Evolutionary conservation across 2,329 filamentous ascomycete genomes (phyloP).

Genomic region (Sclerotiophoma versabilis): DNA sequence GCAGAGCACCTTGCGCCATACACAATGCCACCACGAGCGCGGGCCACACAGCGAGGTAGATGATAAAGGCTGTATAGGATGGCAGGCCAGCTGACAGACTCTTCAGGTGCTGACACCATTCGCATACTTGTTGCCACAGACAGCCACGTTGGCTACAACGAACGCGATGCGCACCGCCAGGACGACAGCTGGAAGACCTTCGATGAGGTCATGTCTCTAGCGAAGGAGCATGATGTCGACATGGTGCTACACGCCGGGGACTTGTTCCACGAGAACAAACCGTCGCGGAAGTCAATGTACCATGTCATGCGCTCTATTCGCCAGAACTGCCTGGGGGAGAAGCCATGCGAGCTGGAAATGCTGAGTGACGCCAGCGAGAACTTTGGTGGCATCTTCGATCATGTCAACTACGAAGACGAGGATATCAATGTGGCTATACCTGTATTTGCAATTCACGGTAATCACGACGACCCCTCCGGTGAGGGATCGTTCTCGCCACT

Average conservation of each 20-base stretch:
- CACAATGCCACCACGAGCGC: slow-evolving; percentile 38
- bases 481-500: slow-evolving; percentile 91
- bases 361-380: slow-evolving; percentile 91
- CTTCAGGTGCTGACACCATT: slow-evolving; percentile 77
- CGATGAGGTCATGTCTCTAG: slow-evolving; percentile 91
- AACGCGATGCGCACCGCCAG: slow-evolving; percentile 90
- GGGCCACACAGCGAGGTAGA: slow-evolving; percentile 39
- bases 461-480: slow-evolving; percentile 97
- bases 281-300: slow-evolving; percentile 92
- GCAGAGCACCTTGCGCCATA: background rate
- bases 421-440: slow-evolving; percentile 98
- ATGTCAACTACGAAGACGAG: slow-evolving; percentile 97
- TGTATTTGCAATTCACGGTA: slow-evolving; percentile 97
- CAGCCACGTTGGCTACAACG: slow-evolving; percentile 96
- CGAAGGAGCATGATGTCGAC: slow-evolving; percentile 88
- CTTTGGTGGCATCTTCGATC: slow-evolving; percentile 85
- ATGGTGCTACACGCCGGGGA: slow-evolving; percentile 97
- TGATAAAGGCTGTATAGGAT: background rate
- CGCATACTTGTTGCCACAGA: slow-evolving; percentile 94
- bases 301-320: slow-evolving; percentile 95
- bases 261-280: slow-evolving; percentile 97
- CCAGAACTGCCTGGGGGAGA: slow-evolving; percentile 93
- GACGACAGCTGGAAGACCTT: slow-evolving; percentile 98
- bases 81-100: slow-evolving; percentile 15
- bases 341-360: slow-evolving; percentile 93